Evolutionary conservation across 768 basidiomycete genomes (phyloP), one percentile per base, ranked within the genome.

Genomic region (Pleurotus ostreatus): DNA sequence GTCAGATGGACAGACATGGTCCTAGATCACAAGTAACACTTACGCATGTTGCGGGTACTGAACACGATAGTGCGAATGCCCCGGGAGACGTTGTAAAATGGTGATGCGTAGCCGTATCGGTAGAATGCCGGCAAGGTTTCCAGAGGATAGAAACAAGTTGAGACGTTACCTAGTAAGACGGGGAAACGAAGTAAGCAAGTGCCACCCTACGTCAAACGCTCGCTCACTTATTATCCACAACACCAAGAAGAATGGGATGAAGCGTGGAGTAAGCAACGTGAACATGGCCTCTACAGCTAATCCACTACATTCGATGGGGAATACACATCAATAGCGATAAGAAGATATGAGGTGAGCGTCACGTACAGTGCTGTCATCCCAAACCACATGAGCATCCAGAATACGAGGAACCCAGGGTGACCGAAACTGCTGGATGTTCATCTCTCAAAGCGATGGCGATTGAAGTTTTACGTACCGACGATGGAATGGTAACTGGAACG

Each of bases 11-110:
- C 52, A 15, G 46, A 46, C 48, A 18, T 16, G 30, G 30, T 9
- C 15, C 44, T 49, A 41, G 37, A 59, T 4, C 38, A 13, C 16
- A 30, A 15, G 30, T 34, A 25, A 4, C 9, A 74, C 81, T 39
- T 57, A 86, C 84, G 63, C 22, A 79, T 70, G 57, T 86, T 84
- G 62, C 80, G 81, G 3, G 86, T 87, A 37, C 78, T 70, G 60
- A 91, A 89, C 16, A 86, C 65, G 55, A 91, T 73, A 20, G 81
- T 74, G 20, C 89, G 76, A 2, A 83, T 77, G 1, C 84, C 80
- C 40, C 73, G 69, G 12, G 84, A 81, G 30, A 89, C 73, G 61
- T 89, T 87, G 66, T 86, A 89, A 64, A 91, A 89, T 1, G 89
- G 89, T 59, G 75, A 75, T 1, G 81, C 86, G 60, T 83, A 87